These are phyloP conservation scores for Inga oerstediana DNA, from an alignment of 306 rosid species.

Conservation along the genomic window DNA sequence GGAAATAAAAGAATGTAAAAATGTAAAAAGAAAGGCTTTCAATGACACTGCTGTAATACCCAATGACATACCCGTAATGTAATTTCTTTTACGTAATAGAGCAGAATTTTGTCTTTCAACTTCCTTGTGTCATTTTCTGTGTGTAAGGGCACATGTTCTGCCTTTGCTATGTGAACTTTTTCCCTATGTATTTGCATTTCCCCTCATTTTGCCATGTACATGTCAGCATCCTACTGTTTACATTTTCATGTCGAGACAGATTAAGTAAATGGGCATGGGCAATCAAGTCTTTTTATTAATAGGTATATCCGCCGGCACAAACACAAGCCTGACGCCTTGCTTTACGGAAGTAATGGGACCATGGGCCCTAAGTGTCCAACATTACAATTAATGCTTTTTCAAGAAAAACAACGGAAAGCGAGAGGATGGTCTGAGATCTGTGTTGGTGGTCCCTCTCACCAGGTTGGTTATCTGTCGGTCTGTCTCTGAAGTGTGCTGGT, in stretches of 20 bases:
- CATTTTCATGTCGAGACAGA: neutral
- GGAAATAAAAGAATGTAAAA: conserved; percentile 37
- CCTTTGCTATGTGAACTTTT: neutral
- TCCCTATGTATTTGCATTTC: neutral
- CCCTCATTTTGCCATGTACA: neutral
- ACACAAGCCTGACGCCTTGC: neutral
- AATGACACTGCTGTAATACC: conserved; percentile 35
- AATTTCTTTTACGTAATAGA: conserved; percentile 39
- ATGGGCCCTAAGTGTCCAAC: neutral
- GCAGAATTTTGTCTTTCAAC: conserved; percentile 35
- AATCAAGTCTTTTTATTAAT: neutral
- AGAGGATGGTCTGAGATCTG: neutral
- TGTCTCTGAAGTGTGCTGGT: neutral
- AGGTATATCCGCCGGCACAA: neutral
- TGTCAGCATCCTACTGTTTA: neutral
- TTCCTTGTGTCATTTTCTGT: conserved; percentile 8
- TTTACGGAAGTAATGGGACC: neutral
- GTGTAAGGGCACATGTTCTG: neutral
- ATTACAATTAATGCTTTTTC: neutral
- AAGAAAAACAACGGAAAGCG: neutral
- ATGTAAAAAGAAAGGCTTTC: conserved; percentile 33
- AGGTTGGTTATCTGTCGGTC: neutral
- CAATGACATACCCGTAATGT: conserved; percentile 39
- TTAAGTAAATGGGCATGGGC: neutral
- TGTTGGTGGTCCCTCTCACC: neutral